Base-by-base conservation (phyloP, 495 filamentous ascomycete genomes). In the Tricharina praecox region DNA sequence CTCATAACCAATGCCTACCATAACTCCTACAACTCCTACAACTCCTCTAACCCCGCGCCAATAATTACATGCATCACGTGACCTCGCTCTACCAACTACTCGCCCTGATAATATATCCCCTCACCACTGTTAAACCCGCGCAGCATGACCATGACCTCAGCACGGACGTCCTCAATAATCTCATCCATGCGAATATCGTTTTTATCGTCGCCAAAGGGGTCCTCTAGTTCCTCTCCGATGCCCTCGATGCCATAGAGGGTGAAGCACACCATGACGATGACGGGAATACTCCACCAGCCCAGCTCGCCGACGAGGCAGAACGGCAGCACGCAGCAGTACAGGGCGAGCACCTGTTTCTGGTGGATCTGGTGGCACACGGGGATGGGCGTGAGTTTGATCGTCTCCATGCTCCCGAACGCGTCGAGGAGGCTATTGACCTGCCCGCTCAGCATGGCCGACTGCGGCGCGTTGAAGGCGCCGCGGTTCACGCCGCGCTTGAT, bases 131-230 rank as follows among this genome's bases (percentile, higher is more conserved):
- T 70, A 79, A 80, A 85, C 49, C 79, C 77, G 0, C 69, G 66
- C 1, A 84, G 53, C 39, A 82, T 62, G 16, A 77, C 77, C 42
- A 71, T 67, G 23, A 80, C 69, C 63, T 85, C 81, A 30, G 63
- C 68, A 45, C 75, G 67, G 30, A 73, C 65, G 57, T 85, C 81
- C 38, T 78, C 74, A 5, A 79, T 74, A 47, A 84, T 74, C 9
- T 71, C 78, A 58, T 84, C 81, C 72, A 84, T 81, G 57, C 81
- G 81, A 63, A 85, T 84, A 60, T 84, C 81, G 48, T 82, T 83
- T 51, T 72, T 72, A 51, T 82, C 79, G 51, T 75, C 73, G 4
- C 81, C 79, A 59, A 85, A 84, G 0, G 81, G 81, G 56, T 85
- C 81, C 55, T 85, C 81, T 5, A 84, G 66, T 56, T 82, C 77